Evolutionary conservation across 352 stramenopile species (phyloP), one percentile per base, ranked within the genome.

Genomic region (Aphanomyces cochlioides): DNA sequence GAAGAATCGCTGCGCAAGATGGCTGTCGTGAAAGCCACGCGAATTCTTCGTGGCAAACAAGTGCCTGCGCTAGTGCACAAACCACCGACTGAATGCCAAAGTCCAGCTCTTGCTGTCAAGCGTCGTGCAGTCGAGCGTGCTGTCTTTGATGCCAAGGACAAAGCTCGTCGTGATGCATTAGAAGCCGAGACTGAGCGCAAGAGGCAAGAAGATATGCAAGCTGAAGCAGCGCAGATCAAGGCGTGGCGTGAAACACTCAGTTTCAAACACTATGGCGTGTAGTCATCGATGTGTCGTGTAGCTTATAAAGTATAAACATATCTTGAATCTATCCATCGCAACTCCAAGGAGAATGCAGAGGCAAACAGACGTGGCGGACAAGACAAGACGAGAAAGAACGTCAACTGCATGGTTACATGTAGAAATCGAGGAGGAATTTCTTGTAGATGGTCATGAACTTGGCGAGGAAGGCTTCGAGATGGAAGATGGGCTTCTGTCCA

Each of bases 361-460:
- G 28, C 0, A 28, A 28, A 28, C 28, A 28, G 28, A 28, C 28
- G 28, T 28, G 28, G 28, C 28, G 28, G 28, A 28, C 2, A 28
- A 28, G 28, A 28, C 28, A 28, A 28, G 28, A 28, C 28, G 50
- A 36, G 38, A 36, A 37, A 28, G 50, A 28, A 12, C 48, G 41
- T 65, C 15, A 45, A 19, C n/a, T 65, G 57, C 57, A 66, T 80
- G 47, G 43, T 79, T 79, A 91, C 83, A 90, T 90, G 83, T 92
- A 93, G 34, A 98, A 75, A 66, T 98, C 93, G 41, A 98, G 91
- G 3, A 99, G 78, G 83, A 98, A 99, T 73, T 96, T 96, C 80
- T 99, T 99, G 87, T 99, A 99, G 73, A 99, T 85, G 58, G 88
- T 90, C 97, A 99, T 99, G 79, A 98, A 99, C 80, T 98, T 99